Conservation (phyloP, 345 rosid genomes). For the Populus euphratica region DNA sequence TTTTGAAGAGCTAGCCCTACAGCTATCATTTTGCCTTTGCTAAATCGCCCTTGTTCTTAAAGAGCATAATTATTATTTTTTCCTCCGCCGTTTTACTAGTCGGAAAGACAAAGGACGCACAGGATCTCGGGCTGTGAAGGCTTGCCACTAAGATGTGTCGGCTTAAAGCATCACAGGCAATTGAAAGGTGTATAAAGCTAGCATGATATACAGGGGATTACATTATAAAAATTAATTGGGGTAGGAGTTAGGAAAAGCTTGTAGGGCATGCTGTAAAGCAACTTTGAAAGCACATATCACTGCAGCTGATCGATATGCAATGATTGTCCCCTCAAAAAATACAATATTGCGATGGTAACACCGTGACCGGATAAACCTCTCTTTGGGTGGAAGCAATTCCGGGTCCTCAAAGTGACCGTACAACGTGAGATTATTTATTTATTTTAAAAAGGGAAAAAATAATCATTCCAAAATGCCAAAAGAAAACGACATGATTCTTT, state of each 20-base stretch:
- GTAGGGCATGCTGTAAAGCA: conserved; percentile 27
- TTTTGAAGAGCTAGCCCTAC: too few relatives aligned
- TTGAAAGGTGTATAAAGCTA: conserved; percentile 21
- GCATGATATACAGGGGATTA: background rate
- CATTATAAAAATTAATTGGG: background rate
- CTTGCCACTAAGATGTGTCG: conserved; percentile 42
- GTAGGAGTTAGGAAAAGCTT: conserved; percentile 3
- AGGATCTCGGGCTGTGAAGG: conserved; percentile 9
- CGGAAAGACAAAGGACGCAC: background rate
- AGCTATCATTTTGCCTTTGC: background rate
- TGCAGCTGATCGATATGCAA: background rate
- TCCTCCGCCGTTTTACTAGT: background rate
- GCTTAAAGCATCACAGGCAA: conserved; percentile 39
- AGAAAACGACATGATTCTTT: background rate
- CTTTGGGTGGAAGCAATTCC: background rate
- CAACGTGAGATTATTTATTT: background rate
- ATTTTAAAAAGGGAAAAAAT: background rate
- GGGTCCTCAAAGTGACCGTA: background rate
- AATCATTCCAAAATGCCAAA: background rate
- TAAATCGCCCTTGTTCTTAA: background rate
- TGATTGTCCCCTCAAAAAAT: conserved; percentile 6
- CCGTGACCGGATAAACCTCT: background rate
- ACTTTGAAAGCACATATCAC: conserved; percentile 32
- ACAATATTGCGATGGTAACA: background rate
- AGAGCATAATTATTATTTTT: background rate